Percentiles rank a stretch among this genome's conserved stretches.
phyloP scores from a whole-genome alignment of 805 yeast species.

The Candida morakotiae region DNA sequence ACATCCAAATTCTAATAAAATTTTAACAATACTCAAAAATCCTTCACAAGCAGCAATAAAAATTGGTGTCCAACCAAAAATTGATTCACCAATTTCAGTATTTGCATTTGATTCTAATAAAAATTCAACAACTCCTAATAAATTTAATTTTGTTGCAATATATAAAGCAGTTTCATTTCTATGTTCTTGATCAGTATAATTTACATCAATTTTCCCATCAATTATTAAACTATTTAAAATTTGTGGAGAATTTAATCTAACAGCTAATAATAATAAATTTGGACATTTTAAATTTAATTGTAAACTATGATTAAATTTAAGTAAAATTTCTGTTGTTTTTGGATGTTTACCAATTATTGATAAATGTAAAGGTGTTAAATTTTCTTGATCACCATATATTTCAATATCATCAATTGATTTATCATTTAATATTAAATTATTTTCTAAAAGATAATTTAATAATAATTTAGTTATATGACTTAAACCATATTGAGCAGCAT shows the following conservation, averaged over 20 bases:
- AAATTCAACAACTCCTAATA: conserved; percentile 47
- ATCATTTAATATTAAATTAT: conserved; percentile 52
- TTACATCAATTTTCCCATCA: conserved; percentile 57
- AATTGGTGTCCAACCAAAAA: conserved; percentile 93
- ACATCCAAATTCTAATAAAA: conserved; percentile 53
- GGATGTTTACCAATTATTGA: conserved; percentile 85
- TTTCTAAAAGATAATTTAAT: conserved; percentile 49
- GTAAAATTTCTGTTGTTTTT: conserved; percentile 57
- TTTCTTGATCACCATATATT: conserved; percentile 76
- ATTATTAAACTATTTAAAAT: conserved; percentile 51
- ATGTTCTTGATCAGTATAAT: conserved; percentile 56
- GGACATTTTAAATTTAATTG: conserved; percentile 52
- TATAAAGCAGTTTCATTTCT: conserved; percentile 77
- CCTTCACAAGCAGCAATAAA: conserved; percentile 92
- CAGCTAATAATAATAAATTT: conserved; percentile 60
- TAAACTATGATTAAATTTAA: conserved; percentile 39
- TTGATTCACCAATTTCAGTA: conserved; percentile 68
- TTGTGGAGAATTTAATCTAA: conserved; percentile 57
- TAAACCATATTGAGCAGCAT: conserved; percentile 83
- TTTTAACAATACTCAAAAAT: conserved; percentile 47
- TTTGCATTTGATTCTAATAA: conserved; percentile 61
- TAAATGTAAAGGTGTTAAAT: conserved; percentile 75
- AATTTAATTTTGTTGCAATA: conserved; percentile 67
- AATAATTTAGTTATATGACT: conserved; percentile 57
- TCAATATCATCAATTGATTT: conserved; percentile 51